Base-by-base conservation (phyloP, 1,139 yeast species). In the Schizosaccharomyces versatilis region DNA sequence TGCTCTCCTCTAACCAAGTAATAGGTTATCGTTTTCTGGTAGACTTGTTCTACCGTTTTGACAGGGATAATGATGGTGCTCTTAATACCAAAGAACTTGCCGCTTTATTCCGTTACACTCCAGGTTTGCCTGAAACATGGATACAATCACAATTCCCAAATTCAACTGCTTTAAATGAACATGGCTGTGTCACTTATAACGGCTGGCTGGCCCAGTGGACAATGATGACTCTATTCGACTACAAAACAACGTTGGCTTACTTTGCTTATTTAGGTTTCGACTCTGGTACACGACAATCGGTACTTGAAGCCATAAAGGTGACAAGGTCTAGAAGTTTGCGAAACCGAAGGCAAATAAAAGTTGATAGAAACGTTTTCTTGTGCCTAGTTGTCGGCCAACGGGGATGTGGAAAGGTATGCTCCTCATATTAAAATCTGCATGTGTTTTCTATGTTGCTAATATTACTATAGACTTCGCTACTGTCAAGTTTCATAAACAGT, bases 161-260 rank as follows among this genome's bases (percentile, higher is more conserved):
- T 32, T 78, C 94, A 1, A 83, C 94, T 6, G 95, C 88, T 1
- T 77, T 94, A 57, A 88, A 86, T 64, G 95, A 85, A 60, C 80
- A 79, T 59, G 96, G 95, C 0, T 77, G 80, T 64, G 90, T 90
- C 2, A 84, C 97, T 0, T 68, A 90, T 39, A 97, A 90, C 68
- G 98, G 98, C 1, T 90, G 98, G 98, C 69, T 90, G 51, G 97
- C 98, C 0, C 97, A 90, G 63, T 90, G 98, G 98, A 81, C 90
- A 61, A 81, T 90, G 80, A 85, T 96, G 0, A 88, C 97, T 0
- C 85, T 80, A 62, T 69, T 90, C 44, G 94, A 86, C 62, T 80
- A 83, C 64, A 78, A 75, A 62, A 81, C 86, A 0, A 86, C 97
- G 0, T 73, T 90, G 57, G 94, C 86, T 55, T 90, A 88, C 63